Percentiles rank a stretch among this genome's conserved stretches.
Conservation (phyloP, 164 flowering plant genomes). For the Sextonia rubra region DNA sequence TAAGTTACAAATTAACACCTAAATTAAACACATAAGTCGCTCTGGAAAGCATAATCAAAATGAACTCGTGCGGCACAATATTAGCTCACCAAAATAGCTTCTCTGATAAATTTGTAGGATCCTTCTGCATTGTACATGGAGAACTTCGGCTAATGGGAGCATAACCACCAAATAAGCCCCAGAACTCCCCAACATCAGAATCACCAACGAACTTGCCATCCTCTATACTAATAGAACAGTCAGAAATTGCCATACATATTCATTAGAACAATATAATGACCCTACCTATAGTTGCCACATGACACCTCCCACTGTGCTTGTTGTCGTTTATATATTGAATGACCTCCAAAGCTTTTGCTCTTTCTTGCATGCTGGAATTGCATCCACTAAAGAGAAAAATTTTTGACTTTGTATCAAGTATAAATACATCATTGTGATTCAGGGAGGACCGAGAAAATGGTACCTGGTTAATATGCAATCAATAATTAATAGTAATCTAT, state of each 20-base stretch:
- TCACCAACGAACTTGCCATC: slow-evolving; percentile 77
- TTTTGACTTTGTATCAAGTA: slow-evolving; percentile 66
- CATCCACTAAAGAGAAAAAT: slow-evolving; percentile 64
- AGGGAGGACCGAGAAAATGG: slow-evolving; percentile 63
- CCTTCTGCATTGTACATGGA: slow-evolving; percentile 20
- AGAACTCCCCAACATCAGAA: slow-evolving; percentile 72
- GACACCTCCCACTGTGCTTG: slow-evolving; percentile 52
- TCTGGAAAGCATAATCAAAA: not conserved
- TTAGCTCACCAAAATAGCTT: slow-evolving; percentile 46
- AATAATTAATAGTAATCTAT: not conserved
- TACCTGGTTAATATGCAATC: slow-evolving; percentile 34
- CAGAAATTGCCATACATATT: slow-evolving; percentile 1
- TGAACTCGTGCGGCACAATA: not conserved
- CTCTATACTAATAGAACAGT: slow-evolving; percentile 34
- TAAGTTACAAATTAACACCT: not conserved
- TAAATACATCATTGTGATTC: slow-evolving; percentile 66
- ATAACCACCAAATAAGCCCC: slow-evolving; percentile 76
- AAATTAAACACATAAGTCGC: not conserved
- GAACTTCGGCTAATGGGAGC: slow-evolving; percentile 57
- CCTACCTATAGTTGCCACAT: slow-evolving; percentile 58
- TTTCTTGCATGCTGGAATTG: slow-evolving; percentile 63
- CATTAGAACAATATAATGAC: slow-evolving; percentile 6
- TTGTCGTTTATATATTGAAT: slow-evolving; percentile 59
- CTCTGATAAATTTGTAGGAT: slow-evolving; percentile 18
- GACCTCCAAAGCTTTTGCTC: slow-evolving; percentile 77